Evolutionary conservation across 2,329 filamentous ascomycete species (phyloP).

Genomic region (Pseudocercospora macadamiae): DNA sequence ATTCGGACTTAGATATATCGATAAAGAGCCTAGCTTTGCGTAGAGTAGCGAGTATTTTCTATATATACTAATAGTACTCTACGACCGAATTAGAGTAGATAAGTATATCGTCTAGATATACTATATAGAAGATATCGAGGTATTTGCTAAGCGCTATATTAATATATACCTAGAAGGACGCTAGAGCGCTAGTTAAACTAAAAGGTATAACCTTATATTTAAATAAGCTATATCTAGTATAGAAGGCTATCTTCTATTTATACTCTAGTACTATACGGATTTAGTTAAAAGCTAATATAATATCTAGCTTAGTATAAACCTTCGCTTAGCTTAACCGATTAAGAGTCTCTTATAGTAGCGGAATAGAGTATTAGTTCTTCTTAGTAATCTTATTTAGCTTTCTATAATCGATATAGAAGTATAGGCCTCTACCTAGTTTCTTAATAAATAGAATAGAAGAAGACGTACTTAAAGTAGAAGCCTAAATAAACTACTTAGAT

Average conservation of each 20-base stretch:
- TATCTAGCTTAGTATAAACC: constrained; percentile 20
- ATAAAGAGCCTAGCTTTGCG: constrained; percentile 10
- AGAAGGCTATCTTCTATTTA: constrained; percentile 30
- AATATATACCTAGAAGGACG: constrained; percentile 36
- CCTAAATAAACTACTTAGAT: neutral
- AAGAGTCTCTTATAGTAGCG: constrained; percentile 31
- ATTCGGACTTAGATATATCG: constrained; percentile 20
- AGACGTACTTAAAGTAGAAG: neutral
- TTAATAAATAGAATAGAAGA: constrained; percentile 14
- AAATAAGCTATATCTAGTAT: constrained; percentile 29
- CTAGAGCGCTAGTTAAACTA: constrained; percentile 26
- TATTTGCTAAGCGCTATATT: constrained; percentile 24
- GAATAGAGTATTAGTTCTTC: constrained; percentile 37
- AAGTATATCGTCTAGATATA: constrained; percentile 38
- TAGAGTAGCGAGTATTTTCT: constrained; percentile 7
- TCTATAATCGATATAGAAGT: constrained; percentile 37
- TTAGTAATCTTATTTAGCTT: constrained; percentile 37
- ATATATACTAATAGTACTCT: constrained; percentile 1
- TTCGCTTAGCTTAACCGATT: constrained; percentile 19
- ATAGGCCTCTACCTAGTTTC: constrained; percentile 25
- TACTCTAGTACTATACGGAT: constrained; percentile 30
- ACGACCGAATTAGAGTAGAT: constrained; percentile 18
- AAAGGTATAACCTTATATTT: constrained; percentile 36
- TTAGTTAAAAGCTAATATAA: constrained; percentile 31
- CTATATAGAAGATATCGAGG: constrained; percentile 26